phyloP scores from a whole-genome alignment of 345 rosid species.

The Litchi chinensis region DNA sequence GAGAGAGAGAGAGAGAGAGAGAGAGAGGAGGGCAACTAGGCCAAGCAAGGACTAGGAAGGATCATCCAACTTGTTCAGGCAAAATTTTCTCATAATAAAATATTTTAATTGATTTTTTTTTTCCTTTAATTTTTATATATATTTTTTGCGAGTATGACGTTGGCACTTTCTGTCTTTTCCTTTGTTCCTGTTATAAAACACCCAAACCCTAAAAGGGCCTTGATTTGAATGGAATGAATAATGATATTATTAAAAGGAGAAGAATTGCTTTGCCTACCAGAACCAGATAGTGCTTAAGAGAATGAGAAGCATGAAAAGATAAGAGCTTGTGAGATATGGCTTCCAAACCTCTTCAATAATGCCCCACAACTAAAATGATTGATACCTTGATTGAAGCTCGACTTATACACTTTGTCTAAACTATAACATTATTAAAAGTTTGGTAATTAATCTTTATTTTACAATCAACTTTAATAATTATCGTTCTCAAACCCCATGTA shows the following conservation, averaged over 20 bases:
- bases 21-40: conserved; percentile 1
- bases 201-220: conserved; percentile 61
- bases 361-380: conserved; percentile 40
- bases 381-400: conserved; percentile 23
- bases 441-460: neutral
- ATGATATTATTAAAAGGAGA: conserved; percentile 35
- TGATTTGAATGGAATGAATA: conserved; percentile 41
- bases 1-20: conserved; percentile 18
- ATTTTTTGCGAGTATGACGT: conserved; percentile 39
- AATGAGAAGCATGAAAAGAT: conserved; percentile 35
- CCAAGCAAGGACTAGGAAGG: conserved; percentile 28
- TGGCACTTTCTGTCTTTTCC: conserved; percentile 49
- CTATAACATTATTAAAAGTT: conserved; percentile 7
- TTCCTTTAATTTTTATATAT: conserved; percentile 18
- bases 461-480: neutral
- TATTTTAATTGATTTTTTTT: conserved; percentile 6
- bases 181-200: conserved; percentile 55
- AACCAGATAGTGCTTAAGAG: conserved; percentile 3
- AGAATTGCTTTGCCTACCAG: conserved; percentile 24
- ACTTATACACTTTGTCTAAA: conserved; percentile 1
- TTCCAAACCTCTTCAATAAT: conserved; percentile 34
- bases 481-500: too few relatives aligned
- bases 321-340: conserved; percentile 25
- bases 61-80: conserved; percentile 34
- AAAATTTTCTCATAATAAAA: neutral